Evolutionary conservation across 345 rosid genomes (phyloP).

Genomic region (Rhodomyrtus tomentosa): DNA sequence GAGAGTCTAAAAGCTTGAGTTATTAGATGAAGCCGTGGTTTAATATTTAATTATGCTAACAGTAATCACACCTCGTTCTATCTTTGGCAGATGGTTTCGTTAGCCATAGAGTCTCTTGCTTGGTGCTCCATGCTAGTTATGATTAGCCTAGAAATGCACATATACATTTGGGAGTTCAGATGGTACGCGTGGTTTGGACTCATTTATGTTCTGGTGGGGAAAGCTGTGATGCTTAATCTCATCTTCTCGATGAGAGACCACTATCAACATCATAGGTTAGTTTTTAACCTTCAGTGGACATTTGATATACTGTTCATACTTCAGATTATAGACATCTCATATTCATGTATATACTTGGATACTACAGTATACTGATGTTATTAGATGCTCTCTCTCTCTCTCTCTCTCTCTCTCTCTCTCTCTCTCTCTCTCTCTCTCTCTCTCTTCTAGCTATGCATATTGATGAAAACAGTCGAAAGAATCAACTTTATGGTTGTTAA

Average conservation of each 20-base stretch:
- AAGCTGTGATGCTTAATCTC: constrained; percentile 74
- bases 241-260: constrained; percentile 42
- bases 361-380: background rate
- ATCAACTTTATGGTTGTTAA: background rate
- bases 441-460: background rate
- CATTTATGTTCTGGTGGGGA: constrained; percentile 71
- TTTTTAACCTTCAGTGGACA: background rate
- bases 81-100: constrained; percentile 40
- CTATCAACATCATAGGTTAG: constrained; percentile 27
- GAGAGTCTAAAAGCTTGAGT: background rate
- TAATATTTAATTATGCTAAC: too few relatives aligned
- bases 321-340: background rate
- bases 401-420: too few relatives aligned
- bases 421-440: too few relatives aligned
- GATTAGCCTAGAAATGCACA: constrained; percentile 53
- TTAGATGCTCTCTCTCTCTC: background rate
- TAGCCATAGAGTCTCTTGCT: constrained; percentile 54
- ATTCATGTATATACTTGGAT: background rate
- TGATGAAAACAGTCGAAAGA: background rate
- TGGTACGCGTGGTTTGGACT: constrained; percentile 86
- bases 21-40: too few relatives aligned
- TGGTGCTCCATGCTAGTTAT: constrained; percentile 75
- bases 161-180: constrained; percentile 58
- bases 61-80: background rate
- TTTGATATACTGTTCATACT: background rate